phyloP scores from a whole-genome alignment of 2,329 filamentous ascomycete species.

The Magnaporthales sp. region DNA sequence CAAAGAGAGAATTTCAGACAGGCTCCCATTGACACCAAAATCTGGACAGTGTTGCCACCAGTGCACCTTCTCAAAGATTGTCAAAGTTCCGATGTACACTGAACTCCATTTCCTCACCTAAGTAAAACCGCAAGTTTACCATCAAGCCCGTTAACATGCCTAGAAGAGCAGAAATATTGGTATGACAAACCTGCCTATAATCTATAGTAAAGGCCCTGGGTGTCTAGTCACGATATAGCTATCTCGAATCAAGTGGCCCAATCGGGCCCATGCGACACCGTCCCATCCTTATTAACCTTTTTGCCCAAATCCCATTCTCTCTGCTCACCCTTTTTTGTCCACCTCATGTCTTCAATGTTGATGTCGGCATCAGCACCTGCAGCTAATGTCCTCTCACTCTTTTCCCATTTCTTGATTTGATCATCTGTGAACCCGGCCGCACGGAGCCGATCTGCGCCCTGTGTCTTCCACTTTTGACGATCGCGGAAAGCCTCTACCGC shows the following conservation, averaged over 20 bases:
- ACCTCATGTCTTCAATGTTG: constrained; percentile 58
- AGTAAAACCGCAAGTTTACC: too few relatives aligned
- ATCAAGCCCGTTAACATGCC: too few relatives aligned
- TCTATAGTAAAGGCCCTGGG: too few relatives aligned
- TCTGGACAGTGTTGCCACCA: too few relatives aligned
- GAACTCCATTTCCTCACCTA: too few relatives aligned
- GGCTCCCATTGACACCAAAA: too few relatives aligned
- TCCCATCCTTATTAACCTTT: constrained; percentile 10
- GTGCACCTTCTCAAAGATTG: too few relatives aligned
- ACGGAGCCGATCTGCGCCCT: constrained; percentile 66
- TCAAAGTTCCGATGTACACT: too few relatives aligned
- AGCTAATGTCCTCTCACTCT: constrained; percentile 27
- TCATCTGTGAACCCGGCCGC: constrained; percentile 72
- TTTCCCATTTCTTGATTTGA: constrained; percentile 63
- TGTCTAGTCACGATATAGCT: not conserved
- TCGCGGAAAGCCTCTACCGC: constrained; percentile 71
- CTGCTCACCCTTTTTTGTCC: constrained; percentile 60
- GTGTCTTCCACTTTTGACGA: constrained; percentile 67
- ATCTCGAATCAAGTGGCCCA: constrained; percentile 10
- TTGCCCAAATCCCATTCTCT: constrained; percentile 55
- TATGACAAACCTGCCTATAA: too few relatives aligned
- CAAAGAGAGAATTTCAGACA: too few relatives aligned
- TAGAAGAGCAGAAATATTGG: too few relatives aligned
- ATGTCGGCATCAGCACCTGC: constrained; percentile 46
- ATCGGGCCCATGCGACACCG: constrained; percentile 7